phyloP scores from a whole-genome alignment of 2,329 filamentous ascomycete genomes.

The Aspergillus intermedius region DNA sequence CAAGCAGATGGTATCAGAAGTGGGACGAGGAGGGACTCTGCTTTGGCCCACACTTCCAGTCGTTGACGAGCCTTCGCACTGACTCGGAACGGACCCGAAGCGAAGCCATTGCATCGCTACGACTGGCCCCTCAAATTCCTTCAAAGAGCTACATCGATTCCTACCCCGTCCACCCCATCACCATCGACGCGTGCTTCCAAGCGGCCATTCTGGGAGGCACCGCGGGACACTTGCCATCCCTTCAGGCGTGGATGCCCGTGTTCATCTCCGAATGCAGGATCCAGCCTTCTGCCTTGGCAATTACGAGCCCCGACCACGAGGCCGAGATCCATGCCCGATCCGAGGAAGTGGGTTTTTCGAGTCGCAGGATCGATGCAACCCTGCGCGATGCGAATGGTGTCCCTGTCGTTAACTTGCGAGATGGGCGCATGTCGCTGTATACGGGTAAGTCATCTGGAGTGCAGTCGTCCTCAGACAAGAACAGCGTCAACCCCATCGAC shows the following conservation, averaged over 20 bases:
- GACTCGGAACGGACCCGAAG: too few relatives aligned
- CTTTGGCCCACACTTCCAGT: constrained; percentile 5
- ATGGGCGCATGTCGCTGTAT: not conserved
- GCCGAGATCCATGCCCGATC: not conserved
- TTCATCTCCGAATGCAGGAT: not conserved
- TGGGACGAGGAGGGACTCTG: constrained; percentile 4
- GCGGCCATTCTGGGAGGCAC: constrained; percentile 1
- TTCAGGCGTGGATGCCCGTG: not conserved
- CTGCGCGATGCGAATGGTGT: not conserved
- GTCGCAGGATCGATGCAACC: not conserved
- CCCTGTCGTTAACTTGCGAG: not conserved
- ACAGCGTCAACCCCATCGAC: too few relatives aligned
- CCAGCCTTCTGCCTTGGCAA: not conserved
- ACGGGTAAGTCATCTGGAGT: not conserved
- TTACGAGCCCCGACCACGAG: not conserved
- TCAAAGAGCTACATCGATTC: too few relatives aligned
- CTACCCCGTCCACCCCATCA: too few relatives aligned
- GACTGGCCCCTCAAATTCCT: too few relatives aligned
- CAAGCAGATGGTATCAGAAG: constrained; percentile 3
- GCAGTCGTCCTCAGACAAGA: not conserved
- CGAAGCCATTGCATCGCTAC: too few relatives aligned
- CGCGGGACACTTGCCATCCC: not conserved
- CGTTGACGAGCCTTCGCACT: not conserved
- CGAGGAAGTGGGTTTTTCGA: not conserved
- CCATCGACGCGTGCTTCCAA: too few relatives aligned